Conservation (phyloP, 495 filamentous ascomycete genomes). For the Penicillium herquei region DNA sequence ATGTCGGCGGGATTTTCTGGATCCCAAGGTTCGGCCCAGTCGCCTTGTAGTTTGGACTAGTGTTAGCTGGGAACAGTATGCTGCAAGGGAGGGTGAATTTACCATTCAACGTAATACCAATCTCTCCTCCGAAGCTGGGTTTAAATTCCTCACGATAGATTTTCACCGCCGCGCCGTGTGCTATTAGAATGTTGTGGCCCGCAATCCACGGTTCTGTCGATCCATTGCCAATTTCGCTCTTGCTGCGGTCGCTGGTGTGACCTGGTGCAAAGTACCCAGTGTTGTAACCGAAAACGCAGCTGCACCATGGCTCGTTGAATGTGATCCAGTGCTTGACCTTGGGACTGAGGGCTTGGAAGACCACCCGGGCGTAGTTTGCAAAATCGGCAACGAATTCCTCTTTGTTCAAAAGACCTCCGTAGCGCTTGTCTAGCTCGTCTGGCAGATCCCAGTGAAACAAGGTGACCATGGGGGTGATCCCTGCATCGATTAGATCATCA, state of each 20-base stretch:
- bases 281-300: slow-evolving; percentile 51
- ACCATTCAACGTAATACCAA: slow-evolving; percentile 57
- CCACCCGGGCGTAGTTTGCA: slow-evolving; percentile 47
- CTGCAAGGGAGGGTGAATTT: not conserved
- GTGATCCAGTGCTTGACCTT: slow-evolving; percentile 58
- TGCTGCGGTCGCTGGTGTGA: slow-evolving; percentile 47
- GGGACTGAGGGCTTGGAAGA: slow-evolving; percentile 43
- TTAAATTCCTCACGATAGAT: slow-evolving; percentile 54
- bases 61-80: not conserved
- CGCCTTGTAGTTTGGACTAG: slow-evolving; percentile 44
- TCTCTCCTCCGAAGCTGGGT: slow-evolving; percentile 43
- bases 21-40: slow-evolving; percentile 57
- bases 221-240: slow-evolving; percentile 48
- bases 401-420: slow-evolving; percentile 52
- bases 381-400: slow-evolving; percentile 52
- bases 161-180: slow-evolving; percentile 51
- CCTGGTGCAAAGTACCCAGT: slow-evolving; percentile 52
- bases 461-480: slow-evolving; percentile 52
- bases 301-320: slow-evolving; percentile 57
- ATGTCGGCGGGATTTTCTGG: slow-evolving; percentile 47
- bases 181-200: slow-evolving; percentile 48
- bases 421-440: slow-evolving; percentile 49
- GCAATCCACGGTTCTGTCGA: slow-evolving; percentile 52
- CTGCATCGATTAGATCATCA: slow-evolving; percentile 46
- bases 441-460: slow-evolving; percentile 57